Evolutionary conservation across 257 asterid genomes (phyloP).

Genomic region (Przewalskia tangutica): DNA sequence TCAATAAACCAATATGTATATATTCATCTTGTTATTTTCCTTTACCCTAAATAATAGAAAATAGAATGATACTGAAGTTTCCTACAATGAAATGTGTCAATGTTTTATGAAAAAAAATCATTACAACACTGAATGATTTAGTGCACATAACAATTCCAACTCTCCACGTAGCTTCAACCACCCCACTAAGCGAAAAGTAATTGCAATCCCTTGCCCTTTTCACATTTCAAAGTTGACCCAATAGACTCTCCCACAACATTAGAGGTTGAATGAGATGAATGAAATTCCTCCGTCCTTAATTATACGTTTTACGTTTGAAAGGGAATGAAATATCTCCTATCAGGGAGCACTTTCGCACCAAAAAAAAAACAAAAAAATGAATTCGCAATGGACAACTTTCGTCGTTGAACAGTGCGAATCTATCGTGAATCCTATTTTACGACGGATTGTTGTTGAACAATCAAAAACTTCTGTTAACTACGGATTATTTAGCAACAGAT

Average conservation of each 20-base stretch:
- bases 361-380: background rate
- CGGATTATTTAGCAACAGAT: background rate
- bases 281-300: background rate
- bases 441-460: background rate
- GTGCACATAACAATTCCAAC: background rate
- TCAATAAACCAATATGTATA: background rate
- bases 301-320: background rate
- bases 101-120: background rate
- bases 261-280: background rate
- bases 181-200: constrained; percentile 3
- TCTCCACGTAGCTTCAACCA: constrained; percentile 14
- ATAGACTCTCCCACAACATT: background rate
- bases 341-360: background rate
- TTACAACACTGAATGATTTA: background rate
- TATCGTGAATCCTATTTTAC: background rate
- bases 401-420: no score
- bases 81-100: background rate
- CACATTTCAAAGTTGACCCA: constrained; percentile 3
- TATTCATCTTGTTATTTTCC: background rate
- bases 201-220: background rate
- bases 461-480: background rate
- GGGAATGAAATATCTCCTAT: background rate
- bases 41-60: background rate
- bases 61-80: no score
- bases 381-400: background rate